A percentile compares a stretch with the other conserved stretches of the same genome.
Conservation (phyloP, 306 rosid species). For the Carpinus viminea region DNA sequence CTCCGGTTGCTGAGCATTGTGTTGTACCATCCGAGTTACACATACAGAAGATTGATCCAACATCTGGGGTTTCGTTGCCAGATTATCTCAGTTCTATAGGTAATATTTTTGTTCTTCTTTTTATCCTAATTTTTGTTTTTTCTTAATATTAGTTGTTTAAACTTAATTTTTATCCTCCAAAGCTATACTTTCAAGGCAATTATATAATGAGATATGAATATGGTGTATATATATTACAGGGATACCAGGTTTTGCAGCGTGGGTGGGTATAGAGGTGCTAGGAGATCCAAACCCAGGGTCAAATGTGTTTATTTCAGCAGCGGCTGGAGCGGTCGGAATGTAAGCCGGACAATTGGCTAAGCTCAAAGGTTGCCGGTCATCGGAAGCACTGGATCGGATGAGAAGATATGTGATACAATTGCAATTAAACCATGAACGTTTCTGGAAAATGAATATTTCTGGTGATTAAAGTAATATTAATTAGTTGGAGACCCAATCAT, state of each 20-base stretch:
- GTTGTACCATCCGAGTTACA: conserved; percentile 26
- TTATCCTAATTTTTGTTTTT: background rate
- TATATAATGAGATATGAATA: background rate
- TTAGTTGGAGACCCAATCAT: no score
- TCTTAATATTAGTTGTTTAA: background rate
- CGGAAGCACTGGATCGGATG: conserved; percentile 61
- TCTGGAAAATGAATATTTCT: no score
- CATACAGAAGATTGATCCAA: conserved; percentile 35
- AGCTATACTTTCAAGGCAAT: background rate
- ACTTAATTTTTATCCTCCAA: background rate
- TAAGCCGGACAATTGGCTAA: conserved; percentile 70
- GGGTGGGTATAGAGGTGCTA: conserved; percentile 55
- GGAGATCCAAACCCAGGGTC: conserved; percentile 52
- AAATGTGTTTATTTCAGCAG: conserved; percentile 64
- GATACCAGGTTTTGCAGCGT: conserved; percentile 65
- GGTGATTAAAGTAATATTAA: no score
- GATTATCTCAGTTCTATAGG: conserved; percentile 53
- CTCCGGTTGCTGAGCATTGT: conserved; percentile 44
- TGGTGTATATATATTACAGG: conserved; percentile 33
- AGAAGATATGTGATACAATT: conserved; percentile 34
- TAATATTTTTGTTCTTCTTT: background rate
- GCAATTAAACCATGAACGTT: background rate
- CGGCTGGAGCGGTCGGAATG: conserved; percentile 61
- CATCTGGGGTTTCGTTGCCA: conserved; percentile 43
- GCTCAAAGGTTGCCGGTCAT: conserved; percentile 66